Percentiles rank a stretch among this genome's conserved stretches.
phyloP scores from a whole-genome alignment of 83 land plant species.

The Picea abies region DNA sequence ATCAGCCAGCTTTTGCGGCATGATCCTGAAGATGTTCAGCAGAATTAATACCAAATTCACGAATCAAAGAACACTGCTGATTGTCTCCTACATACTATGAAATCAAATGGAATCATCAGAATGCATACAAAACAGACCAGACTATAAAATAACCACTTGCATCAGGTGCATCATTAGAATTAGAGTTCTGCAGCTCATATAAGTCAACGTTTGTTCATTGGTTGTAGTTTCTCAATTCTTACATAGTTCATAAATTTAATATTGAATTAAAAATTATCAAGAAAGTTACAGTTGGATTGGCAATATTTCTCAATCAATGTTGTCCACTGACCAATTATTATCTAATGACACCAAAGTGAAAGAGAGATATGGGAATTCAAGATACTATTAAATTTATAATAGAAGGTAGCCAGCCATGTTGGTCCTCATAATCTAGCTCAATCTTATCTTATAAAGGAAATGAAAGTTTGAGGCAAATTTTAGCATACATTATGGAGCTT shows the following conservation, averaged over 20 bases:
- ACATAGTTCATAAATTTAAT: not conserved
- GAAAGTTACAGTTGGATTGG: not conserved
- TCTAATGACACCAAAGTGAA: not conserved
- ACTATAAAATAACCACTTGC: too few species aligned
- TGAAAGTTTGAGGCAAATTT: not conserved
- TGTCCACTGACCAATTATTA: not conserved
- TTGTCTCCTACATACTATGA: not conserved
- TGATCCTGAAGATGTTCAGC: conserved; percentile 41
- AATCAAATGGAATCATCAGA: not conserved
- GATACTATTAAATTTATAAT: not conserved
- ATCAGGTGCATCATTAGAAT: not conserved
- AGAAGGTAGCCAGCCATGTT: not conserved
- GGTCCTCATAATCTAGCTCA: not conserved
- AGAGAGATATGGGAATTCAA: not conserved
- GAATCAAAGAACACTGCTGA: not conserved
- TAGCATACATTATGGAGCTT: not conserved
- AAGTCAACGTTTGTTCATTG: not conserved
- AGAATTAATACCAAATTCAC: not conserved
- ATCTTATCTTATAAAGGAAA: not conserved
- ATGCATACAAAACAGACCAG: not conserved
- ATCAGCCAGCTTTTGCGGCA: conserved; percentile 73
- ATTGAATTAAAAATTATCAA: not conserved
- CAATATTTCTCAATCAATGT: not conserved
- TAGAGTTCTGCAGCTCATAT: not conserved
- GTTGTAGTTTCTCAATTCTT: not conserved